Evolutionary conservation across 495 filamentous ascomycete species (phyloP).

Genomic region (Penicillium maclennaniae): DNA sequence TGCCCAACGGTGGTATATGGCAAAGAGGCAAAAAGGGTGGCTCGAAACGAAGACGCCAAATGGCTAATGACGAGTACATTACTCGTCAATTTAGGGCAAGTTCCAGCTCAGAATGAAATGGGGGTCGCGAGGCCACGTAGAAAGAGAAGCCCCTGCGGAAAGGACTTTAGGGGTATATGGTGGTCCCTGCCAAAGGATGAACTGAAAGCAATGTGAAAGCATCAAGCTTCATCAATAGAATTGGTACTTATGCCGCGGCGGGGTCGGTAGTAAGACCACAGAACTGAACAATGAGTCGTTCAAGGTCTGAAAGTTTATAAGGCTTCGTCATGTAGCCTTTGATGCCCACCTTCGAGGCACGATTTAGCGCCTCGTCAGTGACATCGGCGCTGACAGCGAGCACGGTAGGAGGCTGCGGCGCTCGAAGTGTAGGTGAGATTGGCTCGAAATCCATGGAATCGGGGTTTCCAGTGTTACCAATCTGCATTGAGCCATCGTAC

Average conservation of each 20-base stretch:
- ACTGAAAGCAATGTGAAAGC: slow-evolving; percentile 2
- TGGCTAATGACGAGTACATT: slow-evolving; percentile 4
- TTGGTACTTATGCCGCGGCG: not conserved
- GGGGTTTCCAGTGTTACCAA: slow-evolving; percentile 1
- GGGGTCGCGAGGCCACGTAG: not conserved
- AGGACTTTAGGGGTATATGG: slow-evolving; percentile 17
- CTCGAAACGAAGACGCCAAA: slow-evolving; percentile 10
- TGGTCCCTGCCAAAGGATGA: slow-evolving; percentile 1
- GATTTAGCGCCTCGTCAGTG: slow-evolving; percentile 60
- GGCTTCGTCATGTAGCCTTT: slow-evolving; percentile 78
- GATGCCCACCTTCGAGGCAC: slow-evolving; percentile 66
- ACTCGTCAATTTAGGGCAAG: not conserved
- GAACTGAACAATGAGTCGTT: slow-evolving; percentile 62
- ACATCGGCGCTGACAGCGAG: slow-evolving; percentile 77
- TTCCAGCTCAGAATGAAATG: slow-evolving; percentile 5
- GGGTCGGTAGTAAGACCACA: slow-evolving; percentile 32
- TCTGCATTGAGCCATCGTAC: slow-evolving; percentile 1
- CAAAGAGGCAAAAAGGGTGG: slow-evolving; percentile 8
- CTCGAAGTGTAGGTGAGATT: not conserved
- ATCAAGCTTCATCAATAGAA: not conserved
- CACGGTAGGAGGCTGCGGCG: slow-evolving; percentile 41
- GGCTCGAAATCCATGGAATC: slow-evolving; percentile 27
- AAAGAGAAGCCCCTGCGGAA: not conserved
- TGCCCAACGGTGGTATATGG: slow-evolving; percentile 23
- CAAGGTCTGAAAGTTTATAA: slow-evolving; percentile 68